phyloP scores from a whole-genome alignment of 495 filamentous ascomycete species.

The Pseudevernia furfuracea region DNA sequence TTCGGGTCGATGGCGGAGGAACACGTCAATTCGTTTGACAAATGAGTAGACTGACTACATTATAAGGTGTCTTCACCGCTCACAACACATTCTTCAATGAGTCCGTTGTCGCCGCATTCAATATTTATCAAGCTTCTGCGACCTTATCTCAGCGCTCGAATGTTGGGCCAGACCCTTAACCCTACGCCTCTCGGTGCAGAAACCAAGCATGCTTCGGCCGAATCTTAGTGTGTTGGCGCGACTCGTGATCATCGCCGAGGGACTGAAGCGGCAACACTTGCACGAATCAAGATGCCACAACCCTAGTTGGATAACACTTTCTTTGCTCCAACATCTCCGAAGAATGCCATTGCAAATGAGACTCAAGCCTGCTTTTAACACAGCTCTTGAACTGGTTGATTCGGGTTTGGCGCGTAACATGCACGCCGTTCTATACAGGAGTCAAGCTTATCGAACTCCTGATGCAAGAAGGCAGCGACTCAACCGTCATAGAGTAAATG shows the following conservation, averaged over 20 bases:
- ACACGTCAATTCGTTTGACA: neutral
- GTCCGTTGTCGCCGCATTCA: too few relatives aligned
- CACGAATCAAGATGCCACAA: too few relatives aligned
- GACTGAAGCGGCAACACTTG: too few relatives aligned
- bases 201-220: neutral
- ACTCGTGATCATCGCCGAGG: too few relatives aligned
- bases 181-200: neutral
- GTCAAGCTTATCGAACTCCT: neutral
- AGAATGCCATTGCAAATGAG: too few relatives aligned
- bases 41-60: neutral
- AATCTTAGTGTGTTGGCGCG: too few relatives aligned
- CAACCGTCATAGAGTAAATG: neutral
- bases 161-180: neutral
- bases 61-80: neutral
- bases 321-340: too few relatives aligned
- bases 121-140: too few relatives aligned
- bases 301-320: too few relatives aligned
- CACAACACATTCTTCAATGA: neutral
- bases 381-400: neutral
- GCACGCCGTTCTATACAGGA: neutral
- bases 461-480: too few relatives aligned
- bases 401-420: neutral
- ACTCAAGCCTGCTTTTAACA: neutral
- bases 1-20: neutral
- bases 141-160: neutral